A percentile compares a stretch with the other conserved stretches of the same genome.
These are phyloP conservation scores for Claviceps spartinae DNA, from an alignment of 2,329 filamentous ascomycete genomes.

Conservation along the genomic window DNA sequence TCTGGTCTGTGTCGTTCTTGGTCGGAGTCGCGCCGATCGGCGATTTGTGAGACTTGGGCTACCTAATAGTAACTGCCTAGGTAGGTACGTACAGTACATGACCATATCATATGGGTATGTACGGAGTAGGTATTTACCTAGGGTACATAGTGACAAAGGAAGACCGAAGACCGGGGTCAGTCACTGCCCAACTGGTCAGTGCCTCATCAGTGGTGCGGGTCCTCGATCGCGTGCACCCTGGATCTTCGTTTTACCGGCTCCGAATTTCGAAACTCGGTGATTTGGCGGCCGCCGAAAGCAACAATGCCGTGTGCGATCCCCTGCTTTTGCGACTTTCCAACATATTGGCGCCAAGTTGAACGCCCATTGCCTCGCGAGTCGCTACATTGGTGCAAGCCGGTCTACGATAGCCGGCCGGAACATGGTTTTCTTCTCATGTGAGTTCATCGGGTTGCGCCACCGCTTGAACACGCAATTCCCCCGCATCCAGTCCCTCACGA, in stretches of 20 bases:
- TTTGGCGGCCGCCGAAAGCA: conserved; percentile 5
- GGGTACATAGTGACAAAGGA: background rate
- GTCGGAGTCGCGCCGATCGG: background rate
- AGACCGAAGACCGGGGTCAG: background rate
- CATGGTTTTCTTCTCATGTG: conserved; percentile 11
- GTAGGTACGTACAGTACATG: background rate
- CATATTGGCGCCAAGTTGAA: conserved; percentile 1
- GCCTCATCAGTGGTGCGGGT: too few relatives aligned
- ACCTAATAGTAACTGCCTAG: too few relatives aligned
- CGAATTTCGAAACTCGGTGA: conserved; percentile 5
- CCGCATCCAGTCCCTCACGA: background rate
- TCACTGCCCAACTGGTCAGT: too few relatives aligned
- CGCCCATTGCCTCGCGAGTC: background rate
- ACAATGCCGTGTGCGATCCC: background rate
- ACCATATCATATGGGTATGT: background rate
- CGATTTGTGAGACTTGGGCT: background rate
- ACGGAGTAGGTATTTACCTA: too few relatives aligned
- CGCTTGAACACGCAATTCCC: too few relatives aligned
- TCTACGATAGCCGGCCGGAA: conserved; percentile 3
- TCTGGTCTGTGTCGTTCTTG: background rate
- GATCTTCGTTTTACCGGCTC: conserved; percentile 9
- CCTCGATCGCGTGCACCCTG: background rate
- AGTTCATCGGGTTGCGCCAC: conserved; percentile 1
- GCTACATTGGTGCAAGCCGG: background rate
- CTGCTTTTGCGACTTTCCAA: background rate